Evolutionary conservation across 2,329 filamentous ascomycete genomes (phyloP).

Genomic region (Aspergillus candidus): DNA sequence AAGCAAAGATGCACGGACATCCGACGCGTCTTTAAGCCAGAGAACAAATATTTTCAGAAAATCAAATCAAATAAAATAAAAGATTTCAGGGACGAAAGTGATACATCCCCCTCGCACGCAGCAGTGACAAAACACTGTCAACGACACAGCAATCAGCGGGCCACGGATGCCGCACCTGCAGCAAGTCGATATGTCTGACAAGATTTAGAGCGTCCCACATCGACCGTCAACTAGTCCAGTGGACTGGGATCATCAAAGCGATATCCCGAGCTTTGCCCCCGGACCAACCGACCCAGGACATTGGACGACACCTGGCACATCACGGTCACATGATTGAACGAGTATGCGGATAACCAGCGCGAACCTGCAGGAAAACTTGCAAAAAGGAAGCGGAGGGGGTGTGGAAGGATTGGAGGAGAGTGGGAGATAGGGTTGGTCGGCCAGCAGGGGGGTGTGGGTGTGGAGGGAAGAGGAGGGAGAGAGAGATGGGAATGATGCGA

Average conservation of each 20-base stretch:
- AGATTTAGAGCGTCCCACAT: conserved; percentile 20
- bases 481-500: conserved; percentile 13
- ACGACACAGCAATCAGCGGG: conserved; percentile 14
- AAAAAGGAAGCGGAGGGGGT: neutral
- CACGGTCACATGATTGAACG: conserved; percentile 34
- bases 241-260: conserved; percentile 24
- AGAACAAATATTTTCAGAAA: neutral
- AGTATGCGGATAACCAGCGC: conserved; percentile 29
- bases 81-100: conserved; percentile 10
- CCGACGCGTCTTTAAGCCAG: too few species aligned
- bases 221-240: conserved; percentile 11
- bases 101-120: conserved; percentile 17
- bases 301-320: conserved; percentile 22
- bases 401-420: conserved; percentile 18
- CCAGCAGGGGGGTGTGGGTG: conserved; percentile 9
- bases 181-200: conserved; percentile 29
- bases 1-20: conserved; percentile 12
- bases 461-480: conserved; percentile 1
- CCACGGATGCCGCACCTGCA: conserved; percentile 17
- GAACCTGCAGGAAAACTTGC: conserved; percentile 23
- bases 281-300: conserved; percentile 17
- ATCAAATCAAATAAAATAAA: neutral
- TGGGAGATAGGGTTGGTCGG: conserved; percentile 9
- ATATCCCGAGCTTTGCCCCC: conserved; percentile 15
- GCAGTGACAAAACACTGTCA: conserved; percentile 8